A percentile compares a stretch with the other conserved stretches of the same genome.
Conservation (phyloP, 2,329 filamentous ascomycete genomes). For the Sporothrix dimorphospora region DNA sequence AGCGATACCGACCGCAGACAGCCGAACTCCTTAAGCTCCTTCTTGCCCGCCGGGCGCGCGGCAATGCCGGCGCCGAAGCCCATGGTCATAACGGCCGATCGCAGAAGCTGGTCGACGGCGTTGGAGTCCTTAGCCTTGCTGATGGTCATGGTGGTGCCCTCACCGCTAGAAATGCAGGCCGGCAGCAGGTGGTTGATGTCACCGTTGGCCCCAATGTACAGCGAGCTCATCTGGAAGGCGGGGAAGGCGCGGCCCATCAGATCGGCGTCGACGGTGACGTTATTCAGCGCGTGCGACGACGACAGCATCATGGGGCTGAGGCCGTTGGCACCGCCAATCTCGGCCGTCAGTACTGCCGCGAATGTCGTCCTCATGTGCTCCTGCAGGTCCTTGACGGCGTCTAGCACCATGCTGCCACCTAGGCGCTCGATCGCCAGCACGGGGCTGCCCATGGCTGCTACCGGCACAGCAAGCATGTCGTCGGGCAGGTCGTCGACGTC, state of each 20-base stretch:
- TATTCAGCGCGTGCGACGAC: conserved; percentile 43
- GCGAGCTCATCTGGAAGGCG: conserved; percentile 33
- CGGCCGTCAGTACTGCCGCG: conserved; percentile 50
- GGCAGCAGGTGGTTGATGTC: conserved; percentile 31
- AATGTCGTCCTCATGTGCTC: conserved; percentile 39
- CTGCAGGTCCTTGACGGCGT: conserved; percentile 45
- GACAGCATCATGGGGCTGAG: conserved; percentile 46
- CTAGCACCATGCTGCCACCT: conserved; percentile 45
- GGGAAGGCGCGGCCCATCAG: conserved; percentile 45
- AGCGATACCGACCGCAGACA: conserved; percentile 45
- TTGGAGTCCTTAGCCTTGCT: conserved; percentile 39
- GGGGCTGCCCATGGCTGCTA: conserved; percentile 49
- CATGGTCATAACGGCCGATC: conserved; percentile 44
- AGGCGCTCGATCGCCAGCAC: conserved; percentile 49
- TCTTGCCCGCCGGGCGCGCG: conserved; percentile 39
- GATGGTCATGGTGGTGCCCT: conserved; percentile 29
- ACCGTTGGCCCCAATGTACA: conserved; percentile 28
- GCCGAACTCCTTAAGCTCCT: conserved; percentile 41
- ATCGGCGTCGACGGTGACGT: conserved; percentile 44
- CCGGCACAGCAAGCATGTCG: conserved; percentile 49
- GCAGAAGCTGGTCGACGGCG: conserved; percentile 48
- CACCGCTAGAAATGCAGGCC: conserved; percentile 45
- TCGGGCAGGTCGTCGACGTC: conserved; percentile 48
- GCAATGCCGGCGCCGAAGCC: conserved; percentile 48
- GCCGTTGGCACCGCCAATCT: conserved; percentile 60